Percentiles rank a stretch among this genome's conserved stretches.
Evolutionary conservation across 495 filamentous ascomycete genomes (phyloP).

Genomic region (Tuber magnatum): DNA sequence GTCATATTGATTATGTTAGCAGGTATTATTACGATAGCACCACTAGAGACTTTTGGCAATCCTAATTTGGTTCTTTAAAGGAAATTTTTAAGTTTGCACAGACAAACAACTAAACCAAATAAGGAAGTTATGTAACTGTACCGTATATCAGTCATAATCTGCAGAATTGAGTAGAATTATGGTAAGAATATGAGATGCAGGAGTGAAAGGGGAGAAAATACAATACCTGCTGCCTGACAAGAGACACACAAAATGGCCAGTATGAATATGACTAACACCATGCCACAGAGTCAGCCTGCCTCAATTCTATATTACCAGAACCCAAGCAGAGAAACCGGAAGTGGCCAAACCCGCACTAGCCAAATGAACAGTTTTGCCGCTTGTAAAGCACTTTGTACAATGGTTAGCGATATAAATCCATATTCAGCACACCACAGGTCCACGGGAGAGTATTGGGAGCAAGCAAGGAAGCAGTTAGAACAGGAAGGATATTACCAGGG

Average conservation of each 20-base stretch:
- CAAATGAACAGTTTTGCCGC: neutral
- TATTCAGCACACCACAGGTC: neutral
- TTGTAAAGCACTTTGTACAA: neutral
- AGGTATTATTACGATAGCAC: too few species aligned
- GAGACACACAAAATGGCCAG: neutral
- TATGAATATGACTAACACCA: neutral
- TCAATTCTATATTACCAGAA: neutral
- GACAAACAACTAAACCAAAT: neutral
- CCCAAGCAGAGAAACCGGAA: neutral
- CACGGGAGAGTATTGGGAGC: neutral
- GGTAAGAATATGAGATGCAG: neutral
- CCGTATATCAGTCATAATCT: too few species aligned
- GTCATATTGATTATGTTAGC: too few species aligned
- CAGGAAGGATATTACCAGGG: too few species aligned
- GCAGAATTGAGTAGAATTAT: too few species aligned
- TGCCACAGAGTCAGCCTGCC: neutral
- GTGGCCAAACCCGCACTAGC: neutral
- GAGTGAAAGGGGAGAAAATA: neutral
- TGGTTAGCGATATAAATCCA: neutral
- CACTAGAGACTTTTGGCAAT: neutral
- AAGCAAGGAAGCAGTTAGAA: too few species aligned
- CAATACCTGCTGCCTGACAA: neutral
- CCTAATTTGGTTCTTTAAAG: neutral
- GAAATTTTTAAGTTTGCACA: neutral
- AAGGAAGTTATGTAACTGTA: neutral